These are phyloP conservation scores for Phytophthora pluvialis DNA, from an alignment of 352 stramenopile genomes.

Conservation along the genomic window DNA sequence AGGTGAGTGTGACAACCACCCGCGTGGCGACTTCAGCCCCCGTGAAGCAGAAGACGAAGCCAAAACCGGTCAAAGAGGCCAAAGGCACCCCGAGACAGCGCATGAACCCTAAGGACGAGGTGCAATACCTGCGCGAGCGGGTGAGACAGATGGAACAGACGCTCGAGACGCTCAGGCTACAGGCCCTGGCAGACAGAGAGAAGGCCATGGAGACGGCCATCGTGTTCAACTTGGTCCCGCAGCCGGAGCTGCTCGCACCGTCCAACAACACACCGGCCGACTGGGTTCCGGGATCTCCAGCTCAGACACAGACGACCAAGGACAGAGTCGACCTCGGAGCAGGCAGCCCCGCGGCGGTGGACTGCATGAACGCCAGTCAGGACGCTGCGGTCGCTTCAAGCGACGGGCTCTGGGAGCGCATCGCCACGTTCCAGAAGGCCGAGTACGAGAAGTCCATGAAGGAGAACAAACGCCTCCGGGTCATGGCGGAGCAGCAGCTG, in stretches of 20 bases:
- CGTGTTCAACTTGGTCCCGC: slow-evolving; percentile 37
- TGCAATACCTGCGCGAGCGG: slow-evolving; percentile 27
- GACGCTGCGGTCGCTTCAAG: slow-evolving; percentile 3
- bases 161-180: slow-evolving; percentile 30
- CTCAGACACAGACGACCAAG: slow-evolving; percentile 19
- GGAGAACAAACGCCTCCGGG: slow-evolving; percentile 43
- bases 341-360: slow-evolving; percentile 21
- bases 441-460: slow-evolving; percentile 35
- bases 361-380: slow-evolving; percentile 3
- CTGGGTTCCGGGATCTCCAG: slow-evolving; percentile 17
- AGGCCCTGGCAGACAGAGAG: slow-evolving; percentile 26
- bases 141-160: slow-evolving; percentile 31
- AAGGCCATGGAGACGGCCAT: slow-evolving; percentile 35
- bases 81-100: slow-evolving; percentile 18
- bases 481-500: slow-evolving; percentile 44
- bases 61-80: slow-evolving; percentile 4
- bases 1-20: slow-evolving; percentile 17
- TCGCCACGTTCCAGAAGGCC: slow-evolving; percentile 37
- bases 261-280: slow-evolving; percentile 12
- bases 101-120: slow-evolving; percentile 42
- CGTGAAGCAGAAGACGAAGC: slow-evolving; percentile 4
- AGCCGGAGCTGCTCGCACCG: slow-evolving; percentile 23
- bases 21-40: neutral
- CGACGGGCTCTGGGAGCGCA: slow-evolving; percentile 39
- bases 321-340: slow-evolving; percentile 12